A percentile compares a stretch with the other conserved stretches of the same genome.
These are phyloP conservation scores for Alternaria arborescens DNA, from an alignment of 2,329 filamentous ascomycete genomes.

Conservation along the genomic window DNA sequence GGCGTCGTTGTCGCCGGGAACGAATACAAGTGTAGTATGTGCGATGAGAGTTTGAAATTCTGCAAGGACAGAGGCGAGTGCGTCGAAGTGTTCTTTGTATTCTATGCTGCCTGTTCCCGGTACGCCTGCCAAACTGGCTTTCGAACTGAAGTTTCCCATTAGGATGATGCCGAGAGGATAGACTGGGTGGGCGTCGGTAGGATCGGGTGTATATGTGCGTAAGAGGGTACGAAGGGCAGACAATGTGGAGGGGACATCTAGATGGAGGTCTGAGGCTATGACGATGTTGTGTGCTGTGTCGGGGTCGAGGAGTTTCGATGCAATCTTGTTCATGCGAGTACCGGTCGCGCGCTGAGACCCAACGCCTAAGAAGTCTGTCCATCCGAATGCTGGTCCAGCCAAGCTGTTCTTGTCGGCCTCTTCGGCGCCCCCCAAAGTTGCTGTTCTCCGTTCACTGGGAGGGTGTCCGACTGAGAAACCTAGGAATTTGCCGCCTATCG, in stretches of 20 bases:
- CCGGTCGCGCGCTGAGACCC: constrained; percentile 89
- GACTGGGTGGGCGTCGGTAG: constrained; percentile 64
- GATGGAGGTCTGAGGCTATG: constrained; percentile 84
- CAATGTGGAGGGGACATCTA: constrained; percentile 83
- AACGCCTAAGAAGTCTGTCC: constrained; percentile 94
- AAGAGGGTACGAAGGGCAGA: constrained; percentile 84
- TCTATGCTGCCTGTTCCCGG: constrained; percentile 85
- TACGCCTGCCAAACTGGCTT: constrained; percentile 67
- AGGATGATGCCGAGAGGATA: constrained; percentile 83
- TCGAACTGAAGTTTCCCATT: constrained; percentile 80
- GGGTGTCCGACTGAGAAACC: constrained; percentile 92
- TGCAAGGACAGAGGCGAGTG: constrained; percentile 79
- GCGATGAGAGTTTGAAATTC: constrained; percentile 85
- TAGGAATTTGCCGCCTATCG: constrained; percentile 90
- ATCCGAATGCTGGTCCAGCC: constrained; percentile 72
- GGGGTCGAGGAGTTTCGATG: constrained; percentile 68
- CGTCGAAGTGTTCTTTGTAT: constrained; percentile 96
- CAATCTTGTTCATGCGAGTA: constrained; percentile 80
- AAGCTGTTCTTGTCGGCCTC: constrained; percentile 51
- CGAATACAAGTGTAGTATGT: constrained; percentile 85
- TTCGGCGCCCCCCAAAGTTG: constrained; percentile 76
- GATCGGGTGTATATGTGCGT: constrained; percentile 68
- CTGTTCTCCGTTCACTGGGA: constrained; percentile 83
- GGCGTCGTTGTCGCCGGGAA: constrained; percentile 96
- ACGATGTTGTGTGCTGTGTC: constrained; percentile 64